Conservation (phyloP, 331 rosid genomes). For the Malus hybrid region DNA sequence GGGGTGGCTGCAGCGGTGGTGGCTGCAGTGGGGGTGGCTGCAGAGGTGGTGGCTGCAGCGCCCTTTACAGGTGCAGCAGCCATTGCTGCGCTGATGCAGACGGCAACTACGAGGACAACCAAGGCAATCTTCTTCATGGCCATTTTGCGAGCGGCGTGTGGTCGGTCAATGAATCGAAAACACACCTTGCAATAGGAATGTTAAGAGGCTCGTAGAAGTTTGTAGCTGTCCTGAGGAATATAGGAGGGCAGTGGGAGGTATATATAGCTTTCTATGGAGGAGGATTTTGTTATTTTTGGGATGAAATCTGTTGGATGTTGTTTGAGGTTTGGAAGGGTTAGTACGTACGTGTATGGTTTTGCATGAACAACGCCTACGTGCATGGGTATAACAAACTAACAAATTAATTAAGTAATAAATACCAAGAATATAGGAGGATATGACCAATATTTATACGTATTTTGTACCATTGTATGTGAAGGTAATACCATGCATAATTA, state of each 20-base stretch:
- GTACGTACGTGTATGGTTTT: neutral
- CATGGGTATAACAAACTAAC: neutral
- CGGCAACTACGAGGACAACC: slow-evolving; percentile 7
- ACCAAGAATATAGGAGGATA: neutral
- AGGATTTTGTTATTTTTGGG: neutral
- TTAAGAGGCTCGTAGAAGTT: neutral
- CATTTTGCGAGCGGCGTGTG: slow-evolving; percentile 8
- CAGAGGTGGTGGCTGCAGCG: neutral
- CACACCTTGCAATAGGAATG: neutral
- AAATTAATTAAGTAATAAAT: too few relatives aligned
- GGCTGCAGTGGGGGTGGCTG: neutral
- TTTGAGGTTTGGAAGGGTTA: neutral
- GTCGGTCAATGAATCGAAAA: neutral
- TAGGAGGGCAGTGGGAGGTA: neutral
- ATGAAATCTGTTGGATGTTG: neutral
- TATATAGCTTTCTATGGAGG: neutral
- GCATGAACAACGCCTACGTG: neutral
- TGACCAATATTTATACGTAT: too few relatives aligned
- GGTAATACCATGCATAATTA: neutral
- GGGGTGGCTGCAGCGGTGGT: neutral
- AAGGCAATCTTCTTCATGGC: slow-evolving; percentile 27
- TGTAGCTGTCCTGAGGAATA: neutral
- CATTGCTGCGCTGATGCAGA: slow-evolving; percentile 18
- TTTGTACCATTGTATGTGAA: neutral
- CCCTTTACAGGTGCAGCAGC: slow-evolving; percentile 22